phyloP scores from a whole-genome alignment of 768 basidiomycete species.

The Agaricus sinodeliciosus region DNA sequence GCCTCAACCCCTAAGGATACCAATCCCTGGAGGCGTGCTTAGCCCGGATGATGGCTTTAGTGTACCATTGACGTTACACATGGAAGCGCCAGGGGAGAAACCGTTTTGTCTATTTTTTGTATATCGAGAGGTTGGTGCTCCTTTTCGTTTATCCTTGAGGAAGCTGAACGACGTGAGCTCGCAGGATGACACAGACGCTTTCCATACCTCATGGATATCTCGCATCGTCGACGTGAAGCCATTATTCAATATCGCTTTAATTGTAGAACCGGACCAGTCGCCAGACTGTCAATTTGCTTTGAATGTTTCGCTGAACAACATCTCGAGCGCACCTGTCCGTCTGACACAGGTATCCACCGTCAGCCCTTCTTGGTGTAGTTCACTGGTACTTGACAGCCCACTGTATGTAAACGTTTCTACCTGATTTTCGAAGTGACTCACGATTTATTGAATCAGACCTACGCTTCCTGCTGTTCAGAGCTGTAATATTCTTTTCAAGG shows the following conservation, averaged over 20 bases:
- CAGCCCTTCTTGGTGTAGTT: conserved; percentile 65
- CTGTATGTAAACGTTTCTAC: conserved; percentile 34
- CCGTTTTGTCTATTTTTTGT: conserved; percentile 17
- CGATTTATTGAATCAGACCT: conserved; percentile 1
- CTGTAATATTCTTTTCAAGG: conserved; percentile 8
- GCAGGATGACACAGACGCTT: conserved; percentile 44
- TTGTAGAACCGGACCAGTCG: conserved; percentile 44
- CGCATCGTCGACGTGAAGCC: conserved; percentile 55
- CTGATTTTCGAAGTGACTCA: conserved; percentile 7
- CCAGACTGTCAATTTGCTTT: conserved; percentile 44
- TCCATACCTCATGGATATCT: conserved; percentile 50
- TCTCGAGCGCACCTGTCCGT: conserved; percentile 32
- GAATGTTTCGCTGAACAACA: conserved; percentile 51
- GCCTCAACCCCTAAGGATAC: conserved; percentile 9
- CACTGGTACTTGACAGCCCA: conserved; percentile 25
- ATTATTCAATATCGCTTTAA: conserved; percentile 46
- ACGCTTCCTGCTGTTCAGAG: conserved; percentile 10
- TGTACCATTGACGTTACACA: conserved; percentile 10
- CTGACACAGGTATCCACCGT: conserved; percentile 56
- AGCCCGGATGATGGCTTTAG: conserved; percentile 7
- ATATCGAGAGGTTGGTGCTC: conserved; percentile 47
- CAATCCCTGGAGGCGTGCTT: conserved; percentile 1
- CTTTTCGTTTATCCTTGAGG: too few species aligned
- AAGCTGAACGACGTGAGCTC: conserved; percentile 15
- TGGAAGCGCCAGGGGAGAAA: conserved; percentile 7